A percentile compares a stretch with the other conserved stretches of the same genome.
These are phyloP conservation scores for Candida smagusa DNA, from an alignment of 1,139 yeast genomes.

Conservation along the genomic window DNA sequence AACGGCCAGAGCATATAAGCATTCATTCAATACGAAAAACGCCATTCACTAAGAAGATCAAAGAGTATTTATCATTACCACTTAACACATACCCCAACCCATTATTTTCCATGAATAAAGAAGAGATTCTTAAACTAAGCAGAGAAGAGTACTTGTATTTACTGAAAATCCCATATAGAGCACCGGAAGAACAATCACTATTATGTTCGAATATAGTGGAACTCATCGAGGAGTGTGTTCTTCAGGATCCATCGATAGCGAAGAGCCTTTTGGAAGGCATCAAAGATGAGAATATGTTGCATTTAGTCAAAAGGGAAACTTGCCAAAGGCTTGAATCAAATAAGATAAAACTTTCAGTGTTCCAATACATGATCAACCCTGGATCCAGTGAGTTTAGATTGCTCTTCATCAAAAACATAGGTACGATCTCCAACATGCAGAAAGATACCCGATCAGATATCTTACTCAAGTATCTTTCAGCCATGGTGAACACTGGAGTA, in stretches of 20 bases:
- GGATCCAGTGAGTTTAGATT: constrained; percentile 13
- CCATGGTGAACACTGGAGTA: constrained; percentile 19
- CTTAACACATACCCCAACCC: constrained; percentile 33
- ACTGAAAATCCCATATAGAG: constrained; percentile 22
- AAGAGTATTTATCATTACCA: constrained; percentile 10
- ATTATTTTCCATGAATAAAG: constrained; percentile 25
- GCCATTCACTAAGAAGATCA: constrained; percentile 7
- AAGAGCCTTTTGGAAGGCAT: constrained; percentile 19
- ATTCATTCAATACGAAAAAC: constrained; percentile 1
- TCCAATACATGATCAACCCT: constrained; percentile 27
- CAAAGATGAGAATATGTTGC: constrained; percentile 10
- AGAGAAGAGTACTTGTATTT: constrained; percentile 24
- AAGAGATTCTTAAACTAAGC: constrained; percentile 22
- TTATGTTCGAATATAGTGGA: constrained; percentile 29
- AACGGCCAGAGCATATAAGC: too few relatives aligned
- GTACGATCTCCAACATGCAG: constrained; percentile 15
- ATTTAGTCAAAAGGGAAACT: too few relatives aligned
- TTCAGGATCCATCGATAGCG: constrained; percentile 24
- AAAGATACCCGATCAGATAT: constrained; percentile 15
- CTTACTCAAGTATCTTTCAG: constrained; percentile 22
- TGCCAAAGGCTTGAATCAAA: constrained; percentile 14
- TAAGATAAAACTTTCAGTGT: constrained; percentile 26
- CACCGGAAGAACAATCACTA: constrained; percentile 24
- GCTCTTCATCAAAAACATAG: constrained; percentile 20
- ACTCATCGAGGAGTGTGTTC: constrained; percentile 28